These are phyloP conservation scores for Truncatella angustata DNA, from an alignment of 2,329 filamentous ascomycete species.

Conservation along the genomic window DNA sequence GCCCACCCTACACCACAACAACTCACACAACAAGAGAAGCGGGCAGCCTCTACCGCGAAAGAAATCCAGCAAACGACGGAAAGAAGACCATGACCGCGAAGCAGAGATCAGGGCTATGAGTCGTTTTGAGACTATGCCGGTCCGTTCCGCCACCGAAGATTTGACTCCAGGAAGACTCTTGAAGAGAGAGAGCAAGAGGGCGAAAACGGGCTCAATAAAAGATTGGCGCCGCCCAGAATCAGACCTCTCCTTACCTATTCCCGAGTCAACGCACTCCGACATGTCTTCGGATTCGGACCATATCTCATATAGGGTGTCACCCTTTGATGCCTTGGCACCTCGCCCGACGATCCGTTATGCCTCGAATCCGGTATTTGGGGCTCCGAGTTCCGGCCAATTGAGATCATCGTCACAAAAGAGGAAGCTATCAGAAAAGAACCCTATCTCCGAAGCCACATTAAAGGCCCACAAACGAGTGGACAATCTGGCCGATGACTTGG, in stretches of 20 bases:
- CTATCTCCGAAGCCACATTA: conserved; percentile 60
- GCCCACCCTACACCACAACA: conserved; percentile 54
- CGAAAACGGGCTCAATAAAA: conserved; percentile 49
- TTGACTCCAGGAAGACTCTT: conserved; percentile 59
- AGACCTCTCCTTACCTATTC: conserved; percentile 71
- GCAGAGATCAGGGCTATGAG: conserved; percentile 87
- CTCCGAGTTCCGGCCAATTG: conserved; percentile 42
- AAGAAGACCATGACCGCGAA: conserved; percentile 74
- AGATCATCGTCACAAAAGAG: conserved; percentile 51
- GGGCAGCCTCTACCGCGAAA: conserved; percentile 61
- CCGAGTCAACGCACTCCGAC: conserved; percentile 73
- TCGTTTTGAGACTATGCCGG: conserved; percentile 54
- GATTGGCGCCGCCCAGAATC: conserved; percentile 63
- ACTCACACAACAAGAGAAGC: conserved; percentile 56
- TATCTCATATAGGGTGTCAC: conserved; percentile 76
- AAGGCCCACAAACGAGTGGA: conserved; percentile 63
- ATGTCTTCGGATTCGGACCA: conserved; percentile 74
- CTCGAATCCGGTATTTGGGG: conserved; percentile 58
- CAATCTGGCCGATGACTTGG: conserved; percentile 79
- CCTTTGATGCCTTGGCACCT: conserved; percentile 78
- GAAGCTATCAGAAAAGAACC: conserved; percentile 46
- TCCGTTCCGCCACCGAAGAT: conserved; percentile 59
- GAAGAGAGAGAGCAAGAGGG: conserved; percentile 65
- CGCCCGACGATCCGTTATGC: conserved; percentile 79
- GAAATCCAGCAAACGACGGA: conserved; percentile 75